phyloP scores from a whole-genome alignment of 768 basidiomycete genomes.

The Tulasnella sp. region DNA sequence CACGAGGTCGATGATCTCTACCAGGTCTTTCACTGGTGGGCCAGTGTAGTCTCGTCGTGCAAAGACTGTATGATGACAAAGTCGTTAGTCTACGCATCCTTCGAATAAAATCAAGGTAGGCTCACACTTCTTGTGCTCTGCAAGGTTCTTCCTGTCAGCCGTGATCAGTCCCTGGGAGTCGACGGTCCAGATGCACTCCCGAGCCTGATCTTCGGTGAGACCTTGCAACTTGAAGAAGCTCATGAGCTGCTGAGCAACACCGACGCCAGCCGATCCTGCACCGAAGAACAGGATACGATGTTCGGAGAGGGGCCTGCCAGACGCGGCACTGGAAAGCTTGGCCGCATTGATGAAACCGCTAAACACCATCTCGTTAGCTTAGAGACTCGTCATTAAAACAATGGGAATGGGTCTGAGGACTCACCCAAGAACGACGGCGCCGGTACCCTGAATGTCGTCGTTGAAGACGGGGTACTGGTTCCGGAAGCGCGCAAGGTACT shows the following conservation, averaged over 20 bases:
- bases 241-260: slow-evolving; percentile 79
- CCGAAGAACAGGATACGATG: slow-evolving; percentile 90
- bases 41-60: slow-evolving; percentile 71
- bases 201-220: slow-evolving; percentile 65
- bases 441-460: slow-evolving; percentile 88
- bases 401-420: no score
- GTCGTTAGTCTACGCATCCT: no score
- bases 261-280: slow-evolving; percentile 85
- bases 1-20: slow-evolving; percentile 70
- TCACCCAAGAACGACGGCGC: slow-evolving; percentile 64
- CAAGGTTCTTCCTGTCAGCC: slow-evolving; percentile 58
- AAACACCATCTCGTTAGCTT: background rate
- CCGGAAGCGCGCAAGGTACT: slow-evolving; percentile 68
- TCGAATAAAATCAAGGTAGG: slow-evolving; percentile 2
- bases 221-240: slow-evolving; percentile 83
- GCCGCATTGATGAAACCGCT: slow-evolving; percentile 79
- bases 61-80: no score
- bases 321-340: slow-evolving; percentile 57
- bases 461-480: slow-evolving; percentile 73
- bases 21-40: slow-evolving; percentile 59
- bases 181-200: slow-evolving; percentile 65
- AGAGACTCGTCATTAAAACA: no score
- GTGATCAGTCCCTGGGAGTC: slow-evolving; percentile 84
- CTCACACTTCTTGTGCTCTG: slow-evolving; percentile 76
- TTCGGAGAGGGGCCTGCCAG: slow-evolving; percentile 52